Evolutionary conservation across 352 stramenopile species (phyloP).

Genomic region (Elongisporangium prolatum): DNA sequence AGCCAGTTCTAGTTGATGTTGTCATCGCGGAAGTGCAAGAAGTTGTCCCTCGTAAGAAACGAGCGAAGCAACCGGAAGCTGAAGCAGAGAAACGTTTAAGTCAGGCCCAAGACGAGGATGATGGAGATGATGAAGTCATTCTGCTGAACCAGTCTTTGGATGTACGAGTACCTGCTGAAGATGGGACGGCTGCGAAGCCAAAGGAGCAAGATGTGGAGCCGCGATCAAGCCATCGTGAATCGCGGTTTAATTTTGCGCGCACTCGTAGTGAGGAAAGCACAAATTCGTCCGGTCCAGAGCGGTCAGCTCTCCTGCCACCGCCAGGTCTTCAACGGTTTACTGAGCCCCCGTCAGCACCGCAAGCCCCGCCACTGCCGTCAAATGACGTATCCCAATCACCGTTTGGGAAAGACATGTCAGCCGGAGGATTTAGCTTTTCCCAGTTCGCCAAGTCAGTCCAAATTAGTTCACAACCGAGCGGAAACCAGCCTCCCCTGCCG

Average conservation of each 20-base stretch:
- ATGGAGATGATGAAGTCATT: slow-evolving; percentile 7
- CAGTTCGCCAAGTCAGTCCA: slow-evolving; percentile 41
- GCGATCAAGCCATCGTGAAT: slow-evolving; percentile 3
- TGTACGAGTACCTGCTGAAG: neutral
- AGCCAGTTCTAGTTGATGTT: slow-evolving; percentile 42
- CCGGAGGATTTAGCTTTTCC: slow-evolving; percentile 35
- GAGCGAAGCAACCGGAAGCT: slow-evolving; percentile 4
- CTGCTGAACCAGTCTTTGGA: neutral
- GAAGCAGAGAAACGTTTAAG: neutral
- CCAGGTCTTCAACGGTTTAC: neutral
- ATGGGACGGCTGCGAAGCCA: neutral
- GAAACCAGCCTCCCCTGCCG: neutral
- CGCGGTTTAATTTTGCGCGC: slow-evolving; percentile 9
- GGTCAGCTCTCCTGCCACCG: neutral
- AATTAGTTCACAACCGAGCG: slow-evolving; percentile 8
- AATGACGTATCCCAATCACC: neutral
- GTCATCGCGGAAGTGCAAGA: slow-evolving; percentile 57
- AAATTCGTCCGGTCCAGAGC: neutral
- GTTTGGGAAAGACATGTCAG: neutral
- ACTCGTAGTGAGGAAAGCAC: neutral
- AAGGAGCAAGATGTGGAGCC: neutral
- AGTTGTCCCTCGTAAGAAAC: slow-evolving; percentile 35
- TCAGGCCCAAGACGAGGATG: slow-evolving; percentile 2
- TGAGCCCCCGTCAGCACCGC: neutral
- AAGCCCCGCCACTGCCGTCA: neutral